Evolutionary conservation across 345 rosid genomes (phyloP).

Genomic region (Litchi chinensis): DNA sequence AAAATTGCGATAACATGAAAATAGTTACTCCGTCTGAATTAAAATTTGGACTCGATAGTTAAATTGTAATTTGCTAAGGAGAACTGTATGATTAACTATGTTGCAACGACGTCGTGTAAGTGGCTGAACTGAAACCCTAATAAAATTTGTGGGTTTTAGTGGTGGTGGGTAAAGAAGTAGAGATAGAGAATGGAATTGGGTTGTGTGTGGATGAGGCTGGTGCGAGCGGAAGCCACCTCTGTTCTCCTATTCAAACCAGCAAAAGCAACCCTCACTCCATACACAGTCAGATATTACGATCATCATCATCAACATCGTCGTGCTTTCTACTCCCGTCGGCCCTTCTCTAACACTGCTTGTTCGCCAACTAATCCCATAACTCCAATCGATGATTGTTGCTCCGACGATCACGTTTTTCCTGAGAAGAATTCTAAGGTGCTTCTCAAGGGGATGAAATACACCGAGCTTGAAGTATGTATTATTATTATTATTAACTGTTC

Average conservation of each 20-base stretch:
- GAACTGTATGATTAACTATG: too few species aligned
- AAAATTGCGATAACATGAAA: too few species aligned
- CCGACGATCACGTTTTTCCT: conserved; percentile 18
- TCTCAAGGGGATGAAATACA: conserved; percentile 75
- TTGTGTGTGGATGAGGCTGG: conserved; percentile 46
- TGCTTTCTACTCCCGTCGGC: conserved; percentile 25
- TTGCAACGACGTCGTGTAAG: background rate
- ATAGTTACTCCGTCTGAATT: too few species aligned
- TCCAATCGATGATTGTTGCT: conserved; percentile 14
- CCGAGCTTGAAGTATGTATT: conserved; percentile 61
- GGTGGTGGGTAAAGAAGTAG: background rate
- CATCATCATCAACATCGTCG: conserved; percentile 8
- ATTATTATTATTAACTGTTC: background rate
- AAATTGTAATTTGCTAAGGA: too few species aligned
- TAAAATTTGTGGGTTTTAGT: background rate
- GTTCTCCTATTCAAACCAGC: conserved; percentile 23
- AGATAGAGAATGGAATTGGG: conserved; percentile 42
- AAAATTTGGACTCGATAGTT: too few species aligned
- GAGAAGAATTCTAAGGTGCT: conserved; percentile 45
- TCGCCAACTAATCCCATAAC: conserved; percentile 22
- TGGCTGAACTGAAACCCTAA: background rate
- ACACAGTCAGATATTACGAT: background rate
- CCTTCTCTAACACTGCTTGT: conserved; percentile 26
- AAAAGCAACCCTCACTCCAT: conserved; percentile 13
- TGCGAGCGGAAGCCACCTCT: conserved; percentile 25